Percentiles rank a stretch among this genome's conserved stretches.
phyloP scores from a whole-genome alignment of 2,329 filamentous ascomycete species.

The Plectosphaerella sp. region DNA sequence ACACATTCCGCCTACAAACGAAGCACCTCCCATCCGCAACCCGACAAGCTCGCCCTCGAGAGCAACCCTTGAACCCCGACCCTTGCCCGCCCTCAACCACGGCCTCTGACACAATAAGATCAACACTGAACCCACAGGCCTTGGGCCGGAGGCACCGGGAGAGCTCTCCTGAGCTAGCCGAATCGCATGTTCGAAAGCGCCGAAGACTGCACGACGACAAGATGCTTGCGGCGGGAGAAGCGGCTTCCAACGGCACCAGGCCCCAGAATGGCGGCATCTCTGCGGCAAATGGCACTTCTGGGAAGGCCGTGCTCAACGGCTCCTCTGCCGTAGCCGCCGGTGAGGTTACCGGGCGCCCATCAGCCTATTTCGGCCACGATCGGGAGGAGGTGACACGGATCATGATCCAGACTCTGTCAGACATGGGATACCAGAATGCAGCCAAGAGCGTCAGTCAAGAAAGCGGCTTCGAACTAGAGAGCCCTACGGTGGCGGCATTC shows the following conservation, averaged over 20 bases:
- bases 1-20: no score
- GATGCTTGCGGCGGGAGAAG: constrained; percentile 12
- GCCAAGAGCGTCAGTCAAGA: constrained; percentile 72
- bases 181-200: constrained; percentile 61
- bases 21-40: no score
- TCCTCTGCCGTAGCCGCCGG: constrained; percentile 13
- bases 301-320: constrained; percentile 12
- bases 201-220: constrained; percentile 39
- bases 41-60: no score
- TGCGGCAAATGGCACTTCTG: background rate
- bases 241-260: constrained; percentile 51
- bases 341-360: constrained; percentile 17
- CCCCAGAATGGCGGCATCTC: background rate
- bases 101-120: constrained; percentile 35
- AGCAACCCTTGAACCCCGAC: background rate
- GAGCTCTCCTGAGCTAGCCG: constrained; percentile 46
- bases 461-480: constrained; percentile 86
- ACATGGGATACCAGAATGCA: constrained; percentile 79
- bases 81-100: constrained; percentile 5
- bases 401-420: constrained; percentile 83
- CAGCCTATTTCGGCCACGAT: constrained; percentile 75
- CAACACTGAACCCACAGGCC: constrained; percentile 28
- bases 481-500: constrained; percentile 79
- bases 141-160: constrained; percentile 53
- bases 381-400: constrained; percentile 91